Conservation (phyloP, 2,329 filamentous ascomycete genomes). For the Colletotrichum sp. region DNA sequence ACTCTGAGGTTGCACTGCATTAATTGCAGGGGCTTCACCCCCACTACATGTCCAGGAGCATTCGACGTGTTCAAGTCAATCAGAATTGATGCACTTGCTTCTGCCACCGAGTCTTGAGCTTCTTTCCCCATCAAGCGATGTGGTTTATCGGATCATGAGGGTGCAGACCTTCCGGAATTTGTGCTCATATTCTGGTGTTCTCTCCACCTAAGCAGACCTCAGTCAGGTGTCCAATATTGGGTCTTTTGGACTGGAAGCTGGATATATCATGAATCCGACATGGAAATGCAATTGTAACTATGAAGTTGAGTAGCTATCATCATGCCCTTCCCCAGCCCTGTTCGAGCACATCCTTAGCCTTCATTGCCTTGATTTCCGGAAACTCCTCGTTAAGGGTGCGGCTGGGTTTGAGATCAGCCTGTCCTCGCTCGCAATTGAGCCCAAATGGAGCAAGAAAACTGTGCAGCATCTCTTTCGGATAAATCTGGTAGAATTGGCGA, state of each 20-base stretch:
- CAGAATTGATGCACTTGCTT: background rate
- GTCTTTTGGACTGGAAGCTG: background rate
- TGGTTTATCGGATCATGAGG: background rate
- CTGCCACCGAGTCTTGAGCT: background rate
- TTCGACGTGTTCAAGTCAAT: background rate
- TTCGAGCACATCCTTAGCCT: background rate
- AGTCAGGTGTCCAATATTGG: background rate
- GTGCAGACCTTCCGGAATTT: background rate
- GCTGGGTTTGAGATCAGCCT: background rate
- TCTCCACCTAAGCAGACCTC: background rate
- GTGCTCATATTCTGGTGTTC: fast-evolving
- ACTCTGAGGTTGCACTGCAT: background rate
- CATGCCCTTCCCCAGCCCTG: background rate
- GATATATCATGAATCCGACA: background rate
- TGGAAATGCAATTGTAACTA: background rate
- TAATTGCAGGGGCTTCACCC: background rate
- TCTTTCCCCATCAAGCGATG: background rate
- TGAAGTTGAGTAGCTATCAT: background rate
- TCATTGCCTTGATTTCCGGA: background rate
- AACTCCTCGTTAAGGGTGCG: background rate
- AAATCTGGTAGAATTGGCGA: constrained; percentile 22
- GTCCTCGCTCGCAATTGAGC: background rate
- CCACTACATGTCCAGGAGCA: background rate
- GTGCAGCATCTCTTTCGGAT: constrained; percentile 15
- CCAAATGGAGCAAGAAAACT: background rate